phyloP scores from a whole-genome alignment of 139 green algal species.

The Eudorina sp. region DNA sequence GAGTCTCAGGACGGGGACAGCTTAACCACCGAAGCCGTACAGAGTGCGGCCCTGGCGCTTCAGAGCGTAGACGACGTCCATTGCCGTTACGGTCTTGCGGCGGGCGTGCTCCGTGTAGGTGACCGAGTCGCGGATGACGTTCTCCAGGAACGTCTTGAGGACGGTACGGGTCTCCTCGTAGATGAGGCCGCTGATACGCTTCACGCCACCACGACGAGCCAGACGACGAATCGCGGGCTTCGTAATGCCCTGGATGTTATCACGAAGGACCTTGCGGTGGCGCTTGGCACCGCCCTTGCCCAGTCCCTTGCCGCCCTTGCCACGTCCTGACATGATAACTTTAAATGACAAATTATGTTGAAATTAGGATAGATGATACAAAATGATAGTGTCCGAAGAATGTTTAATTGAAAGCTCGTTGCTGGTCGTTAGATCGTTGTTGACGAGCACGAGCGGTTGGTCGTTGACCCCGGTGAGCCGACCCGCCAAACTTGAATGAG shows the following conservation, averaged over 20 bases:
- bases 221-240: constrained; percentile 92
- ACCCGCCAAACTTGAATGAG: no score
- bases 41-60: constrained; percentile 54
- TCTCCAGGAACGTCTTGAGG: constrained; percentile 80
- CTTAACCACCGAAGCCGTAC: constrained; percentile 53
- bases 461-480: no score
- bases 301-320: constrained; percentile 96
- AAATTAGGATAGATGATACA: no score
- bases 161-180: constrained; percentile 93
- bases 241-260: constrained; percentile 95
- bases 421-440: no score
- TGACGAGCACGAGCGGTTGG: no score
- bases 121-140: constrained; percentile 70
- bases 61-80: constrained; percentile 94
- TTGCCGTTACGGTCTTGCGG: constrained; percentile 94
- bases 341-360: no score
- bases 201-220: constrained; percentile 87
- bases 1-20: no score
- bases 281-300: constrained; percentile 94
- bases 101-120: constrained; percentile 90
- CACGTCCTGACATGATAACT: constrained; percentile 95
- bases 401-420: no score
- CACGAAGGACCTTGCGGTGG: constrained; percentile 93
- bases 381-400: no score
- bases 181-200: constrained; percentile 93